Evolutionary conservation across 257 asterid genomes (phyloP).

Genomic region (Solanum corneliomulleri): DNA sequence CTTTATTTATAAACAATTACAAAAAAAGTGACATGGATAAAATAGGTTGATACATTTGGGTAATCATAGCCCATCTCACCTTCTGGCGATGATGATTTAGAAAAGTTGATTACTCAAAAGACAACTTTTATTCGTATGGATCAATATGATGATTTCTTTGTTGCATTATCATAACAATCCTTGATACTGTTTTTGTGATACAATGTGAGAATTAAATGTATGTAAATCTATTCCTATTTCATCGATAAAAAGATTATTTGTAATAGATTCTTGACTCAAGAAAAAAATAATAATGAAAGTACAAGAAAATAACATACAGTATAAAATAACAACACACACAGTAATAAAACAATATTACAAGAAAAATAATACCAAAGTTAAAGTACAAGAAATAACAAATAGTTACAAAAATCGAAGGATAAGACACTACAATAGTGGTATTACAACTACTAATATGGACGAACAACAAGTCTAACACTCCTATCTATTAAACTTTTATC

Average conservation of each 20-base stretch:
- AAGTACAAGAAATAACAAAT: background rate
- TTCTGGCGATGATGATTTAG: background rate
- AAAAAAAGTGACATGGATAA: background rate
- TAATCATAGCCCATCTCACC: background rate
- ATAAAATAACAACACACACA: too few relatives aligned
- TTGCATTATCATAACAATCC: background rate
- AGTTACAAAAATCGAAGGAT: background rate
- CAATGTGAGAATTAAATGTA: too few relatives aligned
- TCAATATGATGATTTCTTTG: background rate
- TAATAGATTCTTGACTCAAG: background rate
- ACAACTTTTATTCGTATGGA: background rate
- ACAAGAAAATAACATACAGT: background rate
- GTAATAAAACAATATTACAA: too few relatives aligned
- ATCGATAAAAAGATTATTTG: too few relatives aligned
- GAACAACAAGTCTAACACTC: background rate
- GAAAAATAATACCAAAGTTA: too few relatives aligned
- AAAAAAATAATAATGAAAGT: too few relatives aligned
- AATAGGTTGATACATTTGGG: background rate
- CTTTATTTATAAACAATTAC: too few relatives aligned
- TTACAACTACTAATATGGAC: too few relatives aligned
- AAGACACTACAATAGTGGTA: background rate
- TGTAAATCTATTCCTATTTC: accelerated
- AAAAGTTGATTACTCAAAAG: background rate
- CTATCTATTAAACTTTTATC: background rate
- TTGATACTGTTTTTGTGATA: too few relatives aligned